phyloP scores from a whole-genome alignment of 495 filamentous ascomycete species.

The Bombardia bombarda region DNA sequence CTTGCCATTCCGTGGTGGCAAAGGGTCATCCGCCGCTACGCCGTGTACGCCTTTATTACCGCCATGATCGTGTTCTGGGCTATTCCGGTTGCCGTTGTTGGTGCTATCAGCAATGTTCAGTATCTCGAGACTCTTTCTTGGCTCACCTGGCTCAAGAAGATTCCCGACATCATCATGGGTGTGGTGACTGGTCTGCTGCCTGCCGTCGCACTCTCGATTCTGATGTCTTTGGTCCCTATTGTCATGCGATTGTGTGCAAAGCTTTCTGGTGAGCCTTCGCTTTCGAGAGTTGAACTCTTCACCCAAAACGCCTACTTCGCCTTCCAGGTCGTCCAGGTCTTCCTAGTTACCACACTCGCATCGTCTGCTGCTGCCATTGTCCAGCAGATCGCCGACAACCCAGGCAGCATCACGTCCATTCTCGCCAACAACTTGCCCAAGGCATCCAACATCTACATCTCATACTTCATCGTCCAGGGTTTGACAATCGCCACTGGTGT shows the following conservation, averaged over 20 bases:
- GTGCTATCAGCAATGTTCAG: slow-evolving; percentile 77
- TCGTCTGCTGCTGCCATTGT: slow-evolving; percentile 64
- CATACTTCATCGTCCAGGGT: slow-evolving; percentile 91
- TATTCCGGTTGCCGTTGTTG: slow-evolving; percentile 82
- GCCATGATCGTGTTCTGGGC: slow-evolving; percentile 93
- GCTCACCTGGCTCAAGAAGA: slow-evolving; percentile 63
- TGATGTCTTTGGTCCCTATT: slow-evolving; percentile 87
- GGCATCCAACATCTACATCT: slow-evolving; percentile 89
- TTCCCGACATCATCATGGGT: slow-evolving; percentile 65
- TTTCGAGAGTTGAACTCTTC: slow-evolving; percentile 72
- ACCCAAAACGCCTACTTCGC: slow-evolving; percentile 89
- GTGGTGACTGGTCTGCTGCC: slow-evolving; percentile 82
- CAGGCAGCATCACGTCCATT: slow-evolving; percentile 49
- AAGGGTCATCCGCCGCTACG: slow-evolving; percentile 61
- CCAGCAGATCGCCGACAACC: slow-evolving; percentile 54
- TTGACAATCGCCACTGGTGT: slow-evolving; percentile 70
- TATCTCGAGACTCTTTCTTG: slow-evolving; percentile 55
- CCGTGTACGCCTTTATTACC: slow-evolving; percentile 60
- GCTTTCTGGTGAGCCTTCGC: slow-evolving; percentile 67
- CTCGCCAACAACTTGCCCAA: slow-evolving; percentile 70
- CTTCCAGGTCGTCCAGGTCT: slow-evolving; percentile 94
- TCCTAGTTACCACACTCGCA: slow-evolving; percentile 75
- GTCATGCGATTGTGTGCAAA: slow-evolving; percentile 72
- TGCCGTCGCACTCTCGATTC: slow-evolving; percentile 65
- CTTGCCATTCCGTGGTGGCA: slow-evolving; percentile 87